Evolutionary conservation across 2,329 filamentous ascomycete genomes (phyloP).

Genomic region (Penicillium sp.): DNA sequence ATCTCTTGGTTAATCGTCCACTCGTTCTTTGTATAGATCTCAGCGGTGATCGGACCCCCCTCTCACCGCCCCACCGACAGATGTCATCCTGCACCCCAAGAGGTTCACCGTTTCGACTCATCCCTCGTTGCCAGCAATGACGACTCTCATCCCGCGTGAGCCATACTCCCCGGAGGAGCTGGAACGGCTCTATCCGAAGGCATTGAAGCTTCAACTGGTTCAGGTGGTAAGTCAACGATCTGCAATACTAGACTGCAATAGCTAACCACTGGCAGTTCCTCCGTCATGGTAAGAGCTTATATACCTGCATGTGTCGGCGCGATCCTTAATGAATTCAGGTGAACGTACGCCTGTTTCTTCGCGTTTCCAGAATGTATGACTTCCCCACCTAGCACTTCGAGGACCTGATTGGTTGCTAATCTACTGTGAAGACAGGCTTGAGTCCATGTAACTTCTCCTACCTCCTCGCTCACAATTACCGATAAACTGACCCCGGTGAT

Average conservation of each 20-base stretch:
- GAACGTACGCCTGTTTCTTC: conserved; percentile 80
- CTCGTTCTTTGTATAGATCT: not conserved
- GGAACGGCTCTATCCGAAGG: conserved; percentile 72
- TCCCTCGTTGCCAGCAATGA: conserved; percentile 58
- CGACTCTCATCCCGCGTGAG: conserved; percentile 69
- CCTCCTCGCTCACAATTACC: not conserved
- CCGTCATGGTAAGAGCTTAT: conserved; percentile 63
- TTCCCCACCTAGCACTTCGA: conserved; percentile 1
- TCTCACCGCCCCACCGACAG: conserved; percentile 20
- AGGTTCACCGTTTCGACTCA: conserved; percentile 7
- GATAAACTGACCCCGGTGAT: conserved; percentile 17
- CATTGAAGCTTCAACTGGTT: conserved; percentile 80
- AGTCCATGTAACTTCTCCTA: conserved; percentile 43
- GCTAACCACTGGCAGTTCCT: conserved; percentile 53
- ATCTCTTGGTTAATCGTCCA: not conserved
- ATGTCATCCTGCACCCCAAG: conserved; percentile 8
- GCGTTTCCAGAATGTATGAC: conserved; percentile 74
- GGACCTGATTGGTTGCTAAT: conserved; percentile 6
- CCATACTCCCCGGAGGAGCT: conserved; percentile 83
- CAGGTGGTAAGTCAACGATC: conserved; percentile 62
- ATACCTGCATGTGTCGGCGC: not conserved
- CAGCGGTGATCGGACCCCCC: not conserved
- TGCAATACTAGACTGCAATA: not conserved
- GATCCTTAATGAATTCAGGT: conserved; percentile 38
- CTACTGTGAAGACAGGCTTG: conserved; percentile 46